These are phyloP conservation scores for Phellopilus nigrolimitatus DNA, from an alignment of 1,284 basidiomycete genomes.

Conservation along the genomic window DNA sequence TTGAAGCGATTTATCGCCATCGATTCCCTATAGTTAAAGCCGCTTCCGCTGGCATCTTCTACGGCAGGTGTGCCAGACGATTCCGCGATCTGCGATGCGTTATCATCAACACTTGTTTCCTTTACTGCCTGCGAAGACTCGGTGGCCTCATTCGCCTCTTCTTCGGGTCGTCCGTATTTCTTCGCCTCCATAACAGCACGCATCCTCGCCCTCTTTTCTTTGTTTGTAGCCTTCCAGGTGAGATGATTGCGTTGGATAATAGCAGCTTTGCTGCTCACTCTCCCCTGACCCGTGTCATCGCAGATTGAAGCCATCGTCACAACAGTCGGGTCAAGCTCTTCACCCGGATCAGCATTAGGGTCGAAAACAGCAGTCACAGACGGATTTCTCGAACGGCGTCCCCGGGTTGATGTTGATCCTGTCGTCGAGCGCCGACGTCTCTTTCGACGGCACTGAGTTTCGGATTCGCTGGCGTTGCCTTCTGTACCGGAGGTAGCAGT, in stretches of 20 bases:
- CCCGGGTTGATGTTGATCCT: conserved; percentile 6
- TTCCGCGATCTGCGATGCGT: conserved; percentile 8
- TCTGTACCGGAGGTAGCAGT: not conserved
- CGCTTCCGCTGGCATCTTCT: conserved; percentile 39
- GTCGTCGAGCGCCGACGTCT: conserved; percentile 10
- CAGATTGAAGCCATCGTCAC: conserved; percentile 76
- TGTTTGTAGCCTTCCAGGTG: conserved; percentile 60
- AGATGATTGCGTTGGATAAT: conserved; percentile 65
- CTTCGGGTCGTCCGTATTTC: conserved; percentile 57
- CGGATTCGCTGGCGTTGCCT: conserved; percentile 10
- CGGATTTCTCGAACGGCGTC: conserved; percentile 32
- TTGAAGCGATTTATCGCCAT: conserved; percentile 66
- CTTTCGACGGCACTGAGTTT: conserved; percentile 1
- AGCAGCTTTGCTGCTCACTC: conserved; percentile 65
- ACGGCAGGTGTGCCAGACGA: conserved; percentile 8
- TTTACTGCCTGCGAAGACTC: conserved; percentile 16
- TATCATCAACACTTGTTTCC: conserved; percentile 14
- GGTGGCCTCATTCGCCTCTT: conserved; percentile 36
- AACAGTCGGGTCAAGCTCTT: conserved; percentile 69
- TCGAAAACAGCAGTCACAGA: conserved; percentile 48
- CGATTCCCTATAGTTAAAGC: conserved; percentile 63
- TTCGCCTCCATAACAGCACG: conserved; percentile 59
- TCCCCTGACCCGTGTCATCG: conserved; percentile 66
- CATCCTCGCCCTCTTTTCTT: conserved; percentile 59
- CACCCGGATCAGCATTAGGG: conserved; percentile 57